Percentiles rank a stretch among this genome's conserved stretches.
Evolutionary conservation across 768 basidiomycete genomes (phyloP).

Genomic region (Austroboletus festivus): DNA sequence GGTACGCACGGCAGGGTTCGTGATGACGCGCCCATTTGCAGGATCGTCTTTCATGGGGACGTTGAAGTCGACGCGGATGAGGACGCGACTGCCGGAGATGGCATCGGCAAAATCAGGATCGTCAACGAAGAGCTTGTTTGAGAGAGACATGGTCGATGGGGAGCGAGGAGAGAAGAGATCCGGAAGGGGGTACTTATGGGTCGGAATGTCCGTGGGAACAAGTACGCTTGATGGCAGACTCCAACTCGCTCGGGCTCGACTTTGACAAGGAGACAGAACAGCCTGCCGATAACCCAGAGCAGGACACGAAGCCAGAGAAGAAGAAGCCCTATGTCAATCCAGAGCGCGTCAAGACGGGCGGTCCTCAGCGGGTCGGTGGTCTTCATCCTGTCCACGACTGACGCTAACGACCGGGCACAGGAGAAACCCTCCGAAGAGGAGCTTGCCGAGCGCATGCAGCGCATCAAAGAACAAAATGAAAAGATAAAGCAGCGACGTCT

Average conservation of each 20-base stretch:
- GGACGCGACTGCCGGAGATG: conserved; percentile 83
- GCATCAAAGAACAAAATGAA: conserved; percentile 70
- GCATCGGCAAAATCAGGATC: conserved; percentile 56
- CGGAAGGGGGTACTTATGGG: conserved; percentile 1
- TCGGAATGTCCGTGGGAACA: conserved; percentile 24
- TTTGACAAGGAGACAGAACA: conserved; percentile 48
- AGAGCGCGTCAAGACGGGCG: conserved; percentile 83
- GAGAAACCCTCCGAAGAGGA: conserved; percentile 69
- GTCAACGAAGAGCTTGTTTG: conserved; percentile 90
- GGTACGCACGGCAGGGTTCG: conserved; percentile 86
- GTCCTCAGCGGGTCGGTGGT: conserved; percentile 56
- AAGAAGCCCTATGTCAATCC: conserved; percentile 77
- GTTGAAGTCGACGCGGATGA: conserved; percentile 96
- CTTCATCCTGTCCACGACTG: neutral
- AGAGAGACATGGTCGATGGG: conserved; percentile 73
- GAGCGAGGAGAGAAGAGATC: neutral
- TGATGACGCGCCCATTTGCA: conserved; percentile 85
- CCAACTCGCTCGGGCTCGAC: conserved; percentile 72
- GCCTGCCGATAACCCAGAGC: too few species aligned
- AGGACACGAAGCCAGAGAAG: conserved; percentile 41
- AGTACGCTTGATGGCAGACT: conserved; percentile 36
- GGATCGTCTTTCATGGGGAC: conserved; percentile 75
- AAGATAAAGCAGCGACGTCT: conserved; percentile 68
- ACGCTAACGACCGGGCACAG: conserved; percentile 34
- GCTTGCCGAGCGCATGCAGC: conserved; percentile 63